Conservation (phyloP, 257 asterid genomes). For the Craterostigma plantagineum region DNA sequence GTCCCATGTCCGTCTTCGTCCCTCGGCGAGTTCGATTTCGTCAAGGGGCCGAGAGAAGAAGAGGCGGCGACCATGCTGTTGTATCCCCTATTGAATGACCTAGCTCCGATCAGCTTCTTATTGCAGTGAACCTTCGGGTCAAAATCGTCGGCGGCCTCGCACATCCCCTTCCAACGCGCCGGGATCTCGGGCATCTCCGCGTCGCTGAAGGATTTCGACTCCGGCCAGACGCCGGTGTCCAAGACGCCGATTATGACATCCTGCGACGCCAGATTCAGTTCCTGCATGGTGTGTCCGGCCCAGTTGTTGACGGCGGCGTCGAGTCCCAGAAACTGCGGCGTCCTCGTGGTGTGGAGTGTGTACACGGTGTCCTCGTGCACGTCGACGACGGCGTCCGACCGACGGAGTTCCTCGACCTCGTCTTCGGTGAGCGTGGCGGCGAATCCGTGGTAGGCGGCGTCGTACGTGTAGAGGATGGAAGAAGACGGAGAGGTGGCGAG, state of each 20-base stretch:
- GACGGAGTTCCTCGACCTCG: slow-evolving; percentile 16
- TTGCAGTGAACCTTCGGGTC: slow-evolving; percentile 19
- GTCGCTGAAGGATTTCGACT: slow-evolving; percentile 17
- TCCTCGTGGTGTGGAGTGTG: slow-evolving; percentile 30
- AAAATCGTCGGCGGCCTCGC: slow-evolving; percentile 16
- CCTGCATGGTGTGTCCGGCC: slow-evolving; percentile 17
- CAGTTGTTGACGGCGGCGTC: slow-evolving; percentile 13
- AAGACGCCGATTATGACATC: slow-evolving; percentile 23
- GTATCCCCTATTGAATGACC: slow-evolving; percentile 16
- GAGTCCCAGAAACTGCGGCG: slow-evolving; percentile 33
- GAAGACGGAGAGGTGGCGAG: slow-evolving; percentile 15
- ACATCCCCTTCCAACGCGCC: slow-evolving; percentile 18
- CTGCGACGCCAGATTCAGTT: slow-evolving; percentile 18
- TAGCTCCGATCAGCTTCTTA: slow-evolving; percentile 24
- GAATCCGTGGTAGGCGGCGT: slow-evolving; percentile 20
- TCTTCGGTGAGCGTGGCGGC: slow-evolving; percentile 20
- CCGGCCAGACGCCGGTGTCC: slow-evolving; percentile 33
- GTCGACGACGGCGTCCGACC: slow-evolving; percentile 20
- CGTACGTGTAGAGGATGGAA: slow-evolving; percentile 25
- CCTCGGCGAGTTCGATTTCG: slow-evolving; percentile 23
- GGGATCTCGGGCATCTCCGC: slow-evolving; percentile 17
- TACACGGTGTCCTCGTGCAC: slow-evolving; percentile 25
- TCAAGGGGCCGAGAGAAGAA: neutral
- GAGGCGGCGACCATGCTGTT: neutral
- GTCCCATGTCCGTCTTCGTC: slow-evolving; percentile 56